Evolutionary conservation across 441 rosid genomes (phyloP).

Genomic region (Gossypium schwendimanii): DNA sequence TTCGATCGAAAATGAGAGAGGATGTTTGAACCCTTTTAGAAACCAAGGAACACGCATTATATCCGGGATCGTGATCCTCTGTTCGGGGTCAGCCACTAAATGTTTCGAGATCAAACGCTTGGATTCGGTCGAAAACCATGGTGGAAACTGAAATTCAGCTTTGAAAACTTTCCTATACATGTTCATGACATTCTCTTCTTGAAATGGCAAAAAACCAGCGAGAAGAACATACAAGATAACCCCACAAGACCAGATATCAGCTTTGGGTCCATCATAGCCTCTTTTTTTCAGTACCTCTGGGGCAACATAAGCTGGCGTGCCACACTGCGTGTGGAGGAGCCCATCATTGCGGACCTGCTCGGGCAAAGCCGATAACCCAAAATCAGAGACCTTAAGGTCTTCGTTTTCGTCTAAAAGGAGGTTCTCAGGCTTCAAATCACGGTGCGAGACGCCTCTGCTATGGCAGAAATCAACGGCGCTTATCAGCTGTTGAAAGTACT

Average conservation of each 20-base stretch:
- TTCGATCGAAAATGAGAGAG: conserved; percentile 24
- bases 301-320: conserved; percentile 82
- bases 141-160: conserved; percentile 58
- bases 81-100: conserved; percentile 48
- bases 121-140: conserved; percentile 66
- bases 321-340: conserved; percentile 72
- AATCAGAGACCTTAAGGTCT: conserved; percentile 67
- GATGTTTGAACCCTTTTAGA: conserved; percentile 34
- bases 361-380: conserved; percentile 71
- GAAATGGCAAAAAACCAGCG: conserved; percentile 79
- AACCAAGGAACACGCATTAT: conserved; percentile 66
- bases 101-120: conserved; percentile 51
- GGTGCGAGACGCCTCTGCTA: conserved; percentile 76
- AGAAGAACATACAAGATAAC: conserved; percentile 69
- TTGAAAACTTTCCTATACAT: conserved; percentile 66
- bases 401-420: conserved; percentile 63
- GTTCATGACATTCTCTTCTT: conserved; percentile 62
- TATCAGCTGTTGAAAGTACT: conserved; percentile 69
- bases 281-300: conserved; percentile 76
- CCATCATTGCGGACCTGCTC: conserved; percentile 68
- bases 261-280: conserved; percentile 70
- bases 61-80: conserved; percentile 51
- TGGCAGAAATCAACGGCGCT: conserved; percentile 78
- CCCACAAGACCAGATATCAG: conserved; percentile 86
- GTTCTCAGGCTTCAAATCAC: conserved; percentile 80